These are phyloP conservation scores for Irpex sp. DNA, from an alignment of 1,284 basidiomycete genomes.

Conservation along the genomic window DNA sequence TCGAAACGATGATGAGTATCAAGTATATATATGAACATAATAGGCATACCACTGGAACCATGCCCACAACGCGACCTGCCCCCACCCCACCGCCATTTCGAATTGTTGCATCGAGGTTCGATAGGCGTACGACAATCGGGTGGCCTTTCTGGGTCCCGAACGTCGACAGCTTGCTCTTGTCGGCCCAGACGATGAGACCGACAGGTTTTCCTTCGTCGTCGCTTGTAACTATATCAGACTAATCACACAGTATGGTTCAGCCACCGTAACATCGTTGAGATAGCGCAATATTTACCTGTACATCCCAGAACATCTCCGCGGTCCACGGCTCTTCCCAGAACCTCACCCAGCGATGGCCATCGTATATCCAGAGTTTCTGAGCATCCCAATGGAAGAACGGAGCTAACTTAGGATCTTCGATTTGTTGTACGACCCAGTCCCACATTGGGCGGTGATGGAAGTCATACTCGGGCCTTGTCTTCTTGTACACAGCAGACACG, in stretches of 20 bases:
- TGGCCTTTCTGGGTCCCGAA: conserved; percentile 38
- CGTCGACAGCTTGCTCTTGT: conserved; percentile 36
- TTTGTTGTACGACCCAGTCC: conserved; percentile 18
- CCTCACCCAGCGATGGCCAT: conserved; percentile 13
- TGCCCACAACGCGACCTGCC: conserved; percentile 33
- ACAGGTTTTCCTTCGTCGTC: conserved; percentile 16
- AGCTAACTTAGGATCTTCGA: conserved; percentile 16
- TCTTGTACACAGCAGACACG: background rate
- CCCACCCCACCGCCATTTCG: conserved; percentile 31
- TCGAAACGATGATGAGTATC: background rate
- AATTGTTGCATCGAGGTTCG: conserved; percentile 31
- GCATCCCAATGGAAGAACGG: conserved; percentile 23
- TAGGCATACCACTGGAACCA: conserved; percentile 35
- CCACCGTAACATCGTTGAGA: background rate
- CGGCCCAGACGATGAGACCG: conserved; percentile 32
- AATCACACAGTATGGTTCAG: background rate
- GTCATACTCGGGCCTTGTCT: background rate
- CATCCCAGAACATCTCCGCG: conserved; percentile 20
- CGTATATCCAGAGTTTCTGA: conserved; percentile 15
- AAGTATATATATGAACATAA: background rate
- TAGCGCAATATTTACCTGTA: conserved; percentile 15
- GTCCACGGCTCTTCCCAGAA: conserved; percentile 23
- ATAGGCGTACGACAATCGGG: conserved; percentile 32
- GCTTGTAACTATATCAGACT: conserved; percentile 14
- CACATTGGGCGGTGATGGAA: conserved; percentile 13